A percentile compares a stretch with the other conserved stretches of the same genome.
phyloP scores from a whole-genome alignment of 2,329 filamentous ascomycete genomes.

The Fusarium xylarioides region DNA sequence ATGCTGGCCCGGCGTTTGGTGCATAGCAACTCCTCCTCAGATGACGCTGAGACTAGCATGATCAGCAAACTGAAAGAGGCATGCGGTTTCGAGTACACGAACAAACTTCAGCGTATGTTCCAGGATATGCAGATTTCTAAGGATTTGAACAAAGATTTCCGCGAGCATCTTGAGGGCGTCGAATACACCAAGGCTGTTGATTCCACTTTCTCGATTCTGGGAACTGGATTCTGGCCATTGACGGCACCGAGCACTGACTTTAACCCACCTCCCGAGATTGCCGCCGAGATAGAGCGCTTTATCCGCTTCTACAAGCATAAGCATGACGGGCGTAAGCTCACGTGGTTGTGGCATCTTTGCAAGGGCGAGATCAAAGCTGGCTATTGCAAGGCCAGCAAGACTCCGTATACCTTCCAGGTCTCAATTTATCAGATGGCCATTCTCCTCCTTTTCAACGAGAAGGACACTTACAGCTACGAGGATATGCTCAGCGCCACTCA shows the following conservation, averaged over 20 bases:
- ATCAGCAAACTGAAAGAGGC: constrained; percentile 99
- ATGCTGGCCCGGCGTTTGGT: constrained; percentile 96
- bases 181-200: constrained; percentile 76
- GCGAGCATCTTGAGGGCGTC: constrained; percentile 71
- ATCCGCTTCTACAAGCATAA: constrained; percentile 93
- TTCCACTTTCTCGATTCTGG: constrained; percentile 89
- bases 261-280: constrained; percentile 84
- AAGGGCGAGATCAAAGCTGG: constrained; percentile 96
- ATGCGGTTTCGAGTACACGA: constrained; percentile 98
- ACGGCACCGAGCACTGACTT: constrained; percentile 88
- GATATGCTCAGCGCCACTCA: constrained; percentile 86
- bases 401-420: constrained; percentile 95
- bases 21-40: constrained; percentile 92
- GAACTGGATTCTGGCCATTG: constrained; percentile 97
- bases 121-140: constrained; percentile 99
- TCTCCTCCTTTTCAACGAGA: constrained; percentile 92
- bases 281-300: constrained; percentile 89
- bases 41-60: constrained; percentile 99
- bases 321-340: constrained; percentile 94
- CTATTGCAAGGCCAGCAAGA: constrained; percentile 89
- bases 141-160: constrained; percentile 90
- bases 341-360: constrained; percentile 98
- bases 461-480: constrained; percentile 83
- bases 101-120: constrained; percentile 99
- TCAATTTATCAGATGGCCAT: constrained; percentile 99